Conservation (phyloP, 2,329 filamentous ascomycete genomes). For the Pseudohalonectria lignicola region DNA sequence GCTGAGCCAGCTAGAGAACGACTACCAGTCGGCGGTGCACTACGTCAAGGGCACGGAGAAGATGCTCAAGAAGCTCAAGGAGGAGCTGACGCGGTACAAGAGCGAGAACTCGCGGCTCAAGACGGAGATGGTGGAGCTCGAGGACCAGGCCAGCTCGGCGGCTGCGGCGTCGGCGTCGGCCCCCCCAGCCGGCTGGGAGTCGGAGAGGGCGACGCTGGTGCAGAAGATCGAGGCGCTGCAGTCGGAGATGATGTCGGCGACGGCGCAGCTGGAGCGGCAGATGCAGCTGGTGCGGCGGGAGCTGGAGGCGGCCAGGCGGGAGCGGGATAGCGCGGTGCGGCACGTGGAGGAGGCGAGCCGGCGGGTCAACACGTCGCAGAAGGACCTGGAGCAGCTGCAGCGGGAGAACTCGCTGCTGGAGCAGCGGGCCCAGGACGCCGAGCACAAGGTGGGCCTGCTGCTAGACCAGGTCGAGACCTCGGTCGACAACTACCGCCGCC, state of each 20-base stretch:
- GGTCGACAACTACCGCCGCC: slow-evolving; percentile 88
- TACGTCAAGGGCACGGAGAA: slow-evolving; percentile 98
- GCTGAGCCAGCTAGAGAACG: slow-evolving; percentile 84
- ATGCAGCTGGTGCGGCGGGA: slow-evolving; percentile 59
- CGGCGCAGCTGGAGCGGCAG: slow-evolving; percentile 59
- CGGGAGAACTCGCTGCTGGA: slow-evolving; percentile 75
- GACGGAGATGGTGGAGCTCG: slow-evolving; percentile 62
- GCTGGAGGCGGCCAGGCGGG: slow-evolving; percentile 50
- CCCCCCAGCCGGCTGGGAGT: slow-evolving; percentile 57
- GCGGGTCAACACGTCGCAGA: slow-evolving; percentile 48
- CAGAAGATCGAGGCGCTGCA: slow-evolving; percentile 60
- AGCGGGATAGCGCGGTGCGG: slow-evolving; percentile 57
- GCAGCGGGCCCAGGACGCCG: slow-evolving; percentile 75
- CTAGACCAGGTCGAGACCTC: slow-evolving; percentile 91
- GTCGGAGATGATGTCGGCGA: slow-evolving; percentile 53
- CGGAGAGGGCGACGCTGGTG: slow-evolving; percentile 58
- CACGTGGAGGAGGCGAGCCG: slow-evolving; percentile 40
- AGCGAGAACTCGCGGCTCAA: slow-evolving; percentile 73
- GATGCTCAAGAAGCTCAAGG: slow-evolving; percentile 98
- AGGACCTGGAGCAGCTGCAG: slow-evolving; percentile 71
- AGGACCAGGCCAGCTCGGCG: slow-evolving; percentile 34
- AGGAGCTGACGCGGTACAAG: slow-evolving; percentile 91
- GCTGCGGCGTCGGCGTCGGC: slow-evolving; percentile 25
- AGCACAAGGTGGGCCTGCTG: slow-evolving; percentile 84
- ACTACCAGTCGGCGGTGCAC: slow-evolving; percentile 95